Percentiles rank a stretch among this genome's conserved stretches.
Evolutionary conservation across 2,329 filamentous ascomycete species (phyloP).

Genomic region (Colletotrichum salicis): DNA sequence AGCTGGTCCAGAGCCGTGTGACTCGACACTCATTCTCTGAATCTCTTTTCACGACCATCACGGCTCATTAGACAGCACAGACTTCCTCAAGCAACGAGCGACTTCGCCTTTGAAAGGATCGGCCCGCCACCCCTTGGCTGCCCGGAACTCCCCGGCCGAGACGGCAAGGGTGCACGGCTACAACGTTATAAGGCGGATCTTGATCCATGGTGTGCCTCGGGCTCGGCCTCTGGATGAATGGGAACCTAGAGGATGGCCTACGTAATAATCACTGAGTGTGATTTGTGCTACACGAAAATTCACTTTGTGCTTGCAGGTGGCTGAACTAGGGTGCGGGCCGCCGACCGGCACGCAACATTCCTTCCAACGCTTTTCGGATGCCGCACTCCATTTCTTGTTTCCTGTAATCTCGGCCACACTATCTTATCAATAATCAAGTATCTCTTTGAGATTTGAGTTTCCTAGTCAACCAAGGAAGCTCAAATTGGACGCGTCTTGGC

Average conservation of each 20-base stretch:
- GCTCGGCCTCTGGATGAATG: not conserved
- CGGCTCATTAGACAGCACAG: not conserved
- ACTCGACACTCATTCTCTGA: not conserved
- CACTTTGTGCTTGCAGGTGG: not conserved
- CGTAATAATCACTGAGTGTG: not conserved
- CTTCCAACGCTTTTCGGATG: not conserved
- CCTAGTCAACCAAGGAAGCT: not conserved
- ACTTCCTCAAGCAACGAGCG: not conserved
- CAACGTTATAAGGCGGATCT: constrained; percentile 31
- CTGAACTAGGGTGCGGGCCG: not conserved
- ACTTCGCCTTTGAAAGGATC: constrained; percentile 12
- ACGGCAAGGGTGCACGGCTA: constrained; percentile 7
- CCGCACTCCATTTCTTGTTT: not conserved
- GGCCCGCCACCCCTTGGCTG: constrained; percentile 13
- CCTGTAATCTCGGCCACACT: not conserved
- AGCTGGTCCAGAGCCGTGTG: not conserved
- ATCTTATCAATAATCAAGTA: not conserved
- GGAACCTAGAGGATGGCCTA: not conserved
- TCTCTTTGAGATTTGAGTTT: not conserved
- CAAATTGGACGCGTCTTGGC: not conserved
- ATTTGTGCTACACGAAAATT: not conserved
- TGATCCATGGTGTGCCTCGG: not conserved
- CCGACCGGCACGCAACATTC: not conserved
- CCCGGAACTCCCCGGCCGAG: not conserved
- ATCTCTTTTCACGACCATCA: not conserved